A percentile compares a stretch with the other conserved stretches of the same genome.
phyloP scores from a whole-genome alignment of 2,329 filamentous ascomycete species.

The Beauveria caledonica region DNA sequence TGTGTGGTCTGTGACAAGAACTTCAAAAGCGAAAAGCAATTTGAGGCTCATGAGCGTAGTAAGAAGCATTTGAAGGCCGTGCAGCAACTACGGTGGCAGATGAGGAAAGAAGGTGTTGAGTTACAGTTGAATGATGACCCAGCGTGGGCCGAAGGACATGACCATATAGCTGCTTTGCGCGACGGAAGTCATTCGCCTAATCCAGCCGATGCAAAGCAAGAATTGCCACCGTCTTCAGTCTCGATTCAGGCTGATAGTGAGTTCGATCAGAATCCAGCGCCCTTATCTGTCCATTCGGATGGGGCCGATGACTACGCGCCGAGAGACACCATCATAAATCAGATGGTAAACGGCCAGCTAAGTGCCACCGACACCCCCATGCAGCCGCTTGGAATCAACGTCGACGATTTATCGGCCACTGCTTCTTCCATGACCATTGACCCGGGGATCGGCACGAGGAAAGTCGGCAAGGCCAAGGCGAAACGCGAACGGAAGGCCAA shows the following conservation, averaged over 20 bases:
- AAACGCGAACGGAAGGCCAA: constrained; percentile 42
- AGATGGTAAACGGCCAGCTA: constrained; percentile 20
- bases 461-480: constrained; percentile 42
- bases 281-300: neutral
- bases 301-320: constrained; percentile 39
- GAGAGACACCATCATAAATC: constrained; percentile 33
- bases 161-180: neutral
- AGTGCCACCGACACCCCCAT: neutral
- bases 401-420: constrained; percentile 13
- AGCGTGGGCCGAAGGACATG: neutral
- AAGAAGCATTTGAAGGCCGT: constrained; percentile 92
- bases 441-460: constrained; percentile 24
- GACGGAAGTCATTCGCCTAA: neutral
- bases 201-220: neutral
- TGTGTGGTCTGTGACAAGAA: constrained; percentile 71
- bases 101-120: constrained; percentile 69
- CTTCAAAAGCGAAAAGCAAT: constrained; percentile 90
- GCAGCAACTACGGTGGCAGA: constrained; percentile 69
- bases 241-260: too few relatives aligned
- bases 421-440: constrained; percentile 20
- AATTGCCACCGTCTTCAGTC: neutral
- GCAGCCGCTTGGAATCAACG: neutral
- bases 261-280: neutral
- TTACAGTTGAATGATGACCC: constrained; percentile 34
- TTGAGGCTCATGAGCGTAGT: constrained; percentile 85